Conservation (phyloP, 495 filamentous ascomycete species). For the Hypoxylon perforatum region DNA sequence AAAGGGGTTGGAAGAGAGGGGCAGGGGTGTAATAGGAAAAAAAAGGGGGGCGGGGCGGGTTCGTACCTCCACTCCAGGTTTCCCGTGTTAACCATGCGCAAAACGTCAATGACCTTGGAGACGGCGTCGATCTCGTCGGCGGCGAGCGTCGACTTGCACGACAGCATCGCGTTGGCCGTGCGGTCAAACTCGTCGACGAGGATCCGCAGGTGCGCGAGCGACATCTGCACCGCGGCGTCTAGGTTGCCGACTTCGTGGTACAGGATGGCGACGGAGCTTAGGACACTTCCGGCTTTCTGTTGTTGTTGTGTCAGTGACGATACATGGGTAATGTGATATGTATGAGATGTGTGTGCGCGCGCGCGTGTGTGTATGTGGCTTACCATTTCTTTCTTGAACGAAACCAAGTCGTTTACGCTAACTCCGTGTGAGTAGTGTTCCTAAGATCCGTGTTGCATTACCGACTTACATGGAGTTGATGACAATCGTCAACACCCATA, state of each 20-base stretch:
- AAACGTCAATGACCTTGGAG: constrained; percentile 26
- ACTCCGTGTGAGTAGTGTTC: constrained; percentile 4
- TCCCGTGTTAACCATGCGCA: constrained; percentile 40
- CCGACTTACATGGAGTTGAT: constrained; percentile 43
- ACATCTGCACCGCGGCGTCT: constrained; percentile 42
- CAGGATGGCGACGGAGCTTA: constrained; percentile 46
- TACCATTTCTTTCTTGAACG: constrained; percentile 47
- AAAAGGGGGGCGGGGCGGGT: not conserved
- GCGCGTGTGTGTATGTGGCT: not conserved
- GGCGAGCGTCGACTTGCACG: constrained; percentile 15
- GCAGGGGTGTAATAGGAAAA: not conserved
- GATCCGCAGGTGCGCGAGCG: constrained; percentile 36
- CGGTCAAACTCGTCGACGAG: constrained; percentile 39
- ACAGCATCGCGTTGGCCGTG: constrained; percentile 29
- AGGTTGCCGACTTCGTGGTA: constrained; percentile 39
- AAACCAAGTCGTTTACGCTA: constrained; percentile 43
- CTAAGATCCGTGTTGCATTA: not conserved
- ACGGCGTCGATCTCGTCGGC: constrained; percentile 29
- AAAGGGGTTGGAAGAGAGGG: not conserved
- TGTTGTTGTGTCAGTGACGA: not conserved
- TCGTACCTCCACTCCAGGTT: constrained; percentile 46
- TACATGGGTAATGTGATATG: too few species aligned
- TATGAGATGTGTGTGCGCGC: too few species aligned
- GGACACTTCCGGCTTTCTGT: constrained; percentile 41
- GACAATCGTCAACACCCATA: constrained; percentile 38